These are phyloP conservation scores for Aurantiochytrium sp. DNA, from an alignment of 108 stramenopile genomes.

Conservation along the genomic window DNA sequence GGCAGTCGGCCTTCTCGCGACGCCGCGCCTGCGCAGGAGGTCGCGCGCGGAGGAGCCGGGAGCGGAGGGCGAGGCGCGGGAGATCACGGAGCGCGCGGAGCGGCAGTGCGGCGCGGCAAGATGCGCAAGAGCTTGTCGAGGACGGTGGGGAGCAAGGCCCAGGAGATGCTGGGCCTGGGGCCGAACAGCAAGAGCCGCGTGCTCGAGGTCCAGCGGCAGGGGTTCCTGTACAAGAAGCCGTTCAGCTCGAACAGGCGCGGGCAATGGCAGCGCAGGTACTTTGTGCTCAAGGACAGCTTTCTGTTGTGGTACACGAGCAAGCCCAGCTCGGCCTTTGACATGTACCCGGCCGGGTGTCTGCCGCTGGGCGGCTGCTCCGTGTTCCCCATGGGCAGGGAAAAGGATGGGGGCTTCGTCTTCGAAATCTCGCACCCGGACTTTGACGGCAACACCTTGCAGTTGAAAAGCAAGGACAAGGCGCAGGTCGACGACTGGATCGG, in stretches of 20 bases:
- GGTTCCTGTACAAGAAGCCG: neutral
- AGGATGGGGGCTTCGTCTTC: neutral
- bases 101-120: neutral
- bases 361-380: slow-evolving; percentile 12
- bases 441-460: neutral
- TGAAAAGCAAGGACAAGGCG: neutral
- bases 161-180: slow-evolving; percentile 14
- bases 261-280: neutral
- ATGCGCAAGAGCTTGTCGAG: neutral
- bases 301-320: neutral
- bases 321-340: neutral
- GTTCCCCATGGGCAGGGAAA: neutral
- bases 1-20: too few relatives aligned
- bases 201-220: slow-evolving; percentile 3
- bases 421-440: slow-evolving; percentile 9
- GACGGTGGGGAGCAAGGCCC: neutral
- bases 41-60: too few relatives aligned
- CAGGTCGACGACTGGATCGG: slow-evolving; percentile 9
- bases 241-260: neutral
- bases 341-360: neutral
- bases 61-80: too few relatives aligned
- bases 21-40: too few relatives aligned
- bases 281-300: slow-evolving; percentile 7
- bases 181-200: neutral
- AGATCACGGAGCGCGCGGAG: too few relatives aligned